Evolutionary conservation across 805 yeast genomes (phyloP).

Genomic region (Lipomyces orientalis): DNA sequence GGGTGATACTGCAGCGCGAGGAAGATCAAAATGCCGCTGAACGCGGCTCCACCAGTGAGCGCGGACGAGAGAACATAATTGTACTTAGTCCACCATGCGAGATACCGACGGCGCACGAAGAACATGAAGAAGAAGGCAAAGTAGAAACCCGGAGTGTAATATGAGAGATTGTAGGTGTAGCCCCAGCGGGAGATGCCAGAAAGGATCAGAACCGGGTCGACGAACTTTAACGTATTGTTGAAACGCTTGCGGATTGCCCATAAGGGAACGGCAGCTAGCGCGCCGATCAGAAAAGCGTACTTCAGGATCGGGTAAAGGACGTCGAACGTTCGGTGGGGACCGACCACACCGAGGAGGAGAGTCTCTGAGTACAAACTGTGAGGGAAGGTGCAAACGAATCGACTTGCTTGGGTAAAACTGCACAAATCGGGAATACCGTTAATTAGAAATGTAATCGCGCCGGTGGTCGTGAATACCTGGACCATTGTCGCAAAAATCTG

Average conservation of each 20-base stretch:
- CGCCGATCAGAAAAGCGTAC: conserved; percentile 39
- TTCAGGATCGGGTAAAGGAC: conserved; percentile 36
- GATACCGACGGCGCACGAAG: conserved; percentile 59
- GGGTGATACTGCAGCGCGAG: conserved; percentile 52
- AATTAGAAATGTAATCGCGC: conserved; percentile 55
- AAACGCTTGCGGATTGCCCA: conserved; percentile 26
- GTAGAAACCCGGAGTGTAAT: conserved; percentile 51
- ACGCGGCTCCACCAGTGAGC: conserved; percentile 68
- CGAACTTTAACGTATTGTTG: conserved; percentile 15
- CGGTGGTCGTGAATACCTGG: conserved; percentile 60
- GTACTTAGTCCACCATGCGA: conserved; percentile 77
- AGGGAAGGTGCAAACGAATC: conserved; percentile 40
- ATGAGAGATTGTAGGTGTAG: conserved; percentile 30
- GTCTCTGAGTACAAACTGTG: conserved; percentile 39
- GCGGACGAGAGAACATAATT: conserved; percentile 70
- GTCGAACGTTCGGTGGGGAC: conserved; percentile 39
- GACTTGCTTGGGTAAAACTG: conserved; percentile 32
- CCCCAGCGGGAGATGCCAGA: conserved; percentile 36
- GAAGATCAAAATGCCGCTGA: conserved; percentile 65
- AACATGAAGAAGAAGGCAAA: conserved; percentile 61
- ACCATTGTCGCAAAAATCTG: conserved; percentile 59
- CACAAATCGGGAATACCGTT: conserved; percentile 37
- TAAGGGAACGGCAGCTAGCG: conserved; percentile 26
- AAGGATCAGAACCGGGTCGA: conserved; percentile 37
- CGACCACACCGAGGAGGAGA: conserved; percentile 40